These are phyloP conservation scores for Fusarium chlamydosporum DNA, from an alignment of 2,329 filamentous ascomycete genomes.

Conservation along the genomic window DNA sequence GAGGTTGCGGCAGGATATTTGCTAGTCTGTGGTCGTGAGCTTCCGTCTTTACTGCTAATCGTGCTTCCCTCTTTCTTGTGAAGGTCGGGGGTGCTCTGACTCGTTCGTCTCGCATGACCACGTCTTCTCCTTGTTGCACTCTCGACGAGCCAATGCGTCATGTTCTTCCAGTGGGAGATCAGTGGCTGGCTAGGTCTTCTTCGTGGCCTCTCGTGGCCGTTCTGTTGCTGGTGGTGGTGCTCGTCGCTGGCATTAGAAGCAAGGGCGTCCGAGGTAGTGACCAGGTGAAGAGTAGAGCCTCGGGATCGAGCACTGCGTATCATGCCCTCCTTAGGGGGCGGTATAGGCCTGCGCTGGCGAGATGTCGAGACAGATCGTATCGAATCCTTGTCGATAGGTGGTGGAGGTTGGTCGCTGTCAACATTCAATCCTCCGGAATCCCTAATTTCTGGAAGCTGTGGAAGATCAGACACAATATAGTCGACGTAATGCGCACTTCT, in stretches of 20 bases:
- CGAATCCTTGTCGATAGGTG: slow-evolving; percentile 83
- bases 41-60: slow-evolving; percentile 66
- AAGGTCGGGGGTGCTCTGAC: slow-evolving; percentile 72
- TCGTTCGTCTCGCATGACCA: slow-evolving; percentile 64
- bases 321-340: slow-evolving; percentile 86
- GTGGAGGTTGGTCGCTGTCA: slow-evolving; percentile 69
- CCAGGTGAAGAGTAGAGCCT: slow-evolving; percentile 88
- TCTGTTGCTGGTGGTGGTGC: slow-evolving; percentile 52
- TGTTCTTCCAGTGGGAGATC: slow-evolving; percentile 73
- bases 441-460: slow-evolving; percentile 77
- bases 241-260: slow-evolving; percentile 53
- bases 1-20: slow-evolving; percentile 64
- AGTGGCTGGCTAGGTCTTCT: slow-evolving; percentile 72
- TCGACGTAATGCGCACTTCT: slow-evolving; percentile 77
- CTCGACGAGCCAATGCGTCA: slow-evolving; percentile 74
- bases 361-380: slow-evolving; percentile 83
- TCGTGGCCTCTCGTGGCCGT: slow-evolving; percentile 62
- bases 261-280: slow-evolving; percentile 73
- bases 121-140: slow-evolving; percentile 69
- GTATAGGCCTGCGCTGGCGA: slow-evolving; percentile 79
- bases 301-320: slow-evolving; percentile 78
- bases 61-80: slow-evolving; percentile 63
- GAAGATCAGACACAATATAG: slow-evolving; percentile 79
- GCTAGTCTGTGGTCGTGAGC: slow-evolving; percentile 72
- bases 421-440: slow-evolving; percentile 61